A percentile compares a stretch with the other conserved stretches of the same genome.
Evolutionary conservation across 129 eudicot genomes (phyloP).

Genomic region (Chrysanthemum makinoi): DNA sequence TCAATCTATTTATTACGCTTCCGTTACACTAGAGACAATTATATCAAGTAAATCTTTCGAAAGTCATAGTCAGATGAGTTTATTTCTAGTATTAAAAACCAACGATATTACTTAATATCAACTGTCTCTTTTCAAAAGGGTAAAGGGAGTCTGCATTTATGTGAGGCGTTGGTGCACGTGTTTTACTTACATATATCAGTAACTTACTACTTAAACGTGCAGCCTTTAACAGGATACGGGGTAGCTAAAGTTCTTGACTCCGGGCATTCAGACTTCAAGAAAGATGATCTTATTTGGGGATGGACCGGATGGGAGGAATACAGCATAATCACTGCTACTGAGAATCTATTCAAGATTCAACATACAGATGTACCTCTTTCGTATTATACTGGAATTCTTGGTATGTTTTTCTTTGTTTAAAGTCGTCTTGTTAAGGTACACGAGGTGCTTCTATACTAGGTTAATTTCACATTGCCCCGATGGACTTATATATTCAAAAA

Average conservation of each 20-base stretch:
- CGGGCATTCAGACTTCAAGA: constrained; percentile 50
- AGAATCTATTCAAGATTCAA: constrained; percentile 43
- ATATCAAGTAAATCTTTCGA: too few species aligned
- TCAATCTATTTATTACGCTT: too few species aligned
- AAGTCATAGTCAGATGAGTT: too few species aligned
- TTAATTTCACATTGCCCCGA: too few species aligned
- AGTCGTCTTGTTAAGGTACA: too few species aligned
- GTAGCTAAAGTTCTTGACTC: constrained; percentile 64
- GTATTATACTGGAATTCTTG: constrained; percentile 74
- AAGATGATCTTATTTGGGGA: constrained; percentile 70
- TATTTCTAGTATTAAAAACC: too few species aligned
- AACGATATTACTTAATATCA: too few species aligned
- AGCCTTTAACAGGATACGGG: constrained; percentile 68
- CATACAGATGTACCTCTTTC: constrained; percentile 72
- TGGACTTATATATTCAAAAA: neutral
- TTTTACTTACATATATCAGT: neutral
- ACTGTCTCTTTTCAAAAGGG: too few species aligned
- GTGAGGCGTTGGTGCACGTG: neutral
- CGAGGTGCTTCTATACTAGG: too few species aligned
- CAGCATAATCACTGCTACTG: constrained; percentile 40
- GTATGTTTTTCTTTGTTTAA: constrained; percentile 25
- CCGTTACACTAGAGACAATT: too few species aligned
- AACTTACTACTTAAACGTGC: neutral
- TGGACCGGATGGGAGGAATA: constrained; percentile 77
- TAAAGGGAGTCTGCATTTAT: too few species aligned